Evolutionary conservation across 257 asterid species (phyloP), one percentile per base, ranked within the genome.

Genomic region (Solanum chiquidenum): DNA sequence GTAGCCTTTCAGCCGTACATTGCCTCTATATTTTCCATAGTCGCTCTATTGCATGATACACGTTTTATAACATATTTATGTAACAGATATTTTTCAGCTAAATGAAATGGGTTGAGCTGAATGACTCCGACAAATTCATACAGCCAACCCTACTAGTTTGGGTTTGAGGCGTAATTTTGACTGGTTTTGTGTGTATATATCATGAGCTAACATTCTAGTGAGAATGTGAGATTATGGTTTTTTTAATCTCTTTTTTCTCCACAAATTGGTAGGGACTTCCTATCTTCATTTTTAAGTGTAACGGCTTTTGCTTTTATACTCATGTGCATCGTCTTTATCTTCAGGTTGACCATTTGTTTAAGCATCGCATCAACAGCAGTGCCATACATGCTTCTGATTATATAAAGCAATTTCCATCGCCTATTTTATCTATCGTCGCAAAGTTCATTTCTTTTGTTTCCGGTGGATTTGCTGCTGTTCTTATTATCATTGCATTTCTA

Each of bases 401-500:
- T 94, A 87, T 97, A 82, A 97, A 96, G 90, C 99, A 96, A 86
- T 97, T 97, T 64, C 98, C 99, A 21, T 94, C 99, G 18, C 99
- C 99, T 42, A 93, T 94, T 69, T 89, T 97, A 92, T 91, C 98
- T 25, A 93, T 96, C 71, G 88, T 96, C 79, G 98, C 99, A 4
- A 97, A 95, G 92, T 97, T 97, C 93, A 96, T 97, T 89, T 96
- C 99, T 3, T 96, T 97, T 90, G 98, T 97, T 87, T 95, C 98
- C 74, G 99, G 99, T 89, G 99, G 99, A 46, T 96, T 97, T 92
- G 98, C 99, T 90, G 99, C 99, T 73, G 95, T 97, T 89, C 98
- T 97, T 83, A 96, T 97, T 89, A 95, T 97, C 90, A 94, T 97
- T 80, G 99, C 98, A 31, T 94, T 97, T 89, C 91, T 97, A 33